Evolutionary conservation across 768 basidiomycete genomes (phyloP).

Genomic region (Asterophora parasitica): DNA sequence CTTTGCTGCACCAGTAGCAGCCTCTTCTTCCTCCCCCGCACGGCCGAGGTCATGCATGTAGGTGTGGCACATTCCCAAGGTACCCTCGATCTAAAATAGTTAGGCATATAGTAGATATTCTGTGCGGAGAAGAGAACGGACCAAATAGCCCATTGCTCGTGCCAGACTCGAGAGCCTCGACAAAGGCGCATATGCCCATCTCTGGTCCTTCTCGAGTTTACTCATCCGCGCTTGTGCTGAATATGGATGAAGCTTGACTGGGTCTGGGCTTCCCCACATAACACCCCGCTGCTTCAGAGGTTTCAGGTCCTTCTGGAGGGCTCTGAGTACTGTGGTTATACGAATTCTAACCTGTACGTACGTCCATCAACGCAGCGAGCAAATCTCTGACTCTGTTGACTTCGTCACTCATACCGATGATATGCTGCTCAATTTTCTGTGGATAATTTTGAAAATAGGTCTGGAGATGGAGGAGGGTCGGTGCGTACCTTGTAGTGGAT

Average conservation of each 20-base stretch:
- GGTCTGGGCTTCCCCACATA: conserved; percentile 43
- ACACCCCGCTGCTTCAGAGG: conserved; percentile 34
- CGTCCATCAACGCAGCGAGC: conserved; percentile 71
- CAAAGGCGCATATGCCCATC: conserved; percentile 49
- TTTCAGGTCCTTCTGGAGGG: conserved; percentile 28
- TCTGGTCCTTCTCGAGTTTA: conserved; percentile 32
- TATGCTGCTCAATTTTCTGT: conserved; percentile 72
- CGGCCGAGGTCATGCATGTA: conserved; percentile 45
- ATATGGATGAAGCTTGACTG: conserved; percentile 65
- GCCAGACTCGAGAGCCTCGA: conserved; percentile 56
- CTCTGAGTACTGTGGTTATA: not conserved
- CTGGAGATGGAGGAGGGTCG: not conserved
- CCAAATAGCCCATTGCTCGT: conserved; percentile 84
- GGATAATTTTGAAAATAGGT: not conserved
- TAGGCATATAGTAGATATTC: not conserved
- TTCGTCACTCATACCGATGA: conserved; percentile 68
- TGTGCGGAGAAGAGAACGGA: conserved; percentile 32
- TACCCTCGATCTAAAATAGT: conserved; percentile 68
- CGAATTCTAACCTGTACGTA: conserved; percentile 27
- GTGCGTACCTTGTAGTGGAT: conserved; percentile 75
- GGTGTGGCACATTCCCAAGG: conserved; percentile 72
- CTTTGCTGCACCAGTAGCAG: conserved; percentile 24
- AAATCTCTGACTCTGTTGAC: conserved; percentile 63
- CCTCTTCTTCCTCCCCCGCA: conserved; percentile 33
- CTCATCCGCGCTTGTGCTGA: conserved; percentile 41